These are phyloP conservation scores for Aspergillus pseudotamarii DNA, from an alignment of 2,329 filamentous ascomycete species.

Conservation along the genomic window DNA sequence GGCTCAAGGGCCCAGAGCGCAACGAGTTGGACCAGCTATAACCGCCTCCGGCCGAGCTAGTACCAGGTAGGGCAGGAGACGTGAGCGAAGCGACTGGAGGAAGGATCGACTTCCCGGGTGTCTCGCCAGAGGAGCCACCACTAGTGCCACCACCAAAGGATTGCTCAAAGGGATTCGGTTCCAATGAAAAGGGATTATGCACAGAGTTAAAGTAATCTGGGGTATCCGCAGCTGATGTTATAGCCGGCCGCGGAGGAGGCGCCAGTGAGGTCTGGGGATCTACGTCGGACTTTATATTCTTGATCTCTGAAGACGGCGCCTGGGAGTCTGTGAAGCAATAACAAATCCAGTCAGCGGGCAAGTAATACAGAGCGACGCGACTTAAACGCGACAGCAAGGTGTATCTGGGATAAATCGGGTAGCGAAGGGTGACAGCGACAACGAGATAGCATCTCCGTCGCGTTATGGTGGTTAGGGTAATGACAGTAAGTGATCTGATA, in stretches of 20 bases:
- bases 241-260: slow-evolving; percentile 65
- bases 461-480: slow-evolving; percentile 1
- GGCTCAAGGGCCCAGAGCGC: slow-evolving; percentile 88
- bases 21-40: slow-evolving; percentile 86
- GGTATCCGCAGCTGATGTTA: slow-evolving; percentile 58
- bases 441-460: slow-evolving; percentile 21
- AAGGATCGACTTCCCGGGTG: slow-evolving; percentile 78
- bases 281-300: slow-evolving; percentile 49
- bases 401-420: slow-evolving; percentile 15
- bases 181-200: slow-evolving; percentile 59
- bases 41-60: slow-evolving; percentile 66
- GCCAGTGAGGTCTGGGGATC: slow-evolving; percentile 68
- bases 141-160: slow-evolving; percentile 67
- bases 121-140: slow-evolving; percentile 61
- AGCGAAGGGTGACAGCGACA: slow-evolving; percentile 18
- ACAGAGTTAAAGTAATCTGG: slow-evolving; percentile 71
- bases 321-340: slow-evolving; percentile 30
- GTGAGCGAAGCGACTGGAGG: slow-evolving; percentile 89
- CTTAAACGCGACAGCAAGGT: slow-evolving; percentile 2
- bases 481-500: slow-evolving; percentile 18
- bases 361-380: neutral
- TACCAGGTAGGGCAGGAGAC: slow-evolving; percentile 81
- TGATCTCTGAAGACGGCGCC: slow-evolving; percentile 35
- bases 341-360: slow-evolving; percentile 26
- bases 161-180: slow-evolving; percentile 96